phyloP scores from a whole-genome alignment of 1,139 yeast species.

The Diutina neorugosa region DNA sequence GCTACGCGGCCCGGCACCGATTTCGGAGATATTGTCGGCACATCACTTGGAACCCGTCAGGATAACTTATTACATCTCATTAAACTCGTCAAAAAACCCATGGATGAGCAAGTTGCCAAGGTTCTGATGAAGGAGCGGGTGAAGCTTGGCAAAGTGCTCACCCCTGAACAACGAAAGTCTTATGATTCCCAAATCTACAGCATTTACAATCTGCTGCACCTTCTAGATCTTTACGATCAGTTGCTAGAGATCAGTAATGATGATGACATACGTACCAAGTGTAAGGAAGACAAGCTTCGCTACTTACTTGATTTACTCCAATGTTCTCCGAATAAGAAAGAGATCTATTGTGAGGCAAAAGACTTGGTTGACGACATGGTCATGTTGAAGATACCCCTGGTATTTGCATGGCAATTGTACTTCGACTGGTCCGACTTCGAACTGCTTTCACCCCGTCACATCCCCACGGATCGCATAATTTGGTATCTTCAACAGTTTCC shows the following conservation, averaged over 20 bases:
- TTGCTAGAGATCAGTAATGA: conserved; percentile 52
- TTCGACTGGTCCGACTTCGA: conserved; percentile 66
- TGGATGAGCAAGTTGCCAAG: conserved; percentile 21
- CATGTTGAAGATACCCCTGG: conserved; percentile 42
- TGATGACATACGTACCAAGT: conserved; percentile 43
- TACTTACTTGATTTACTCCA: conserved; percentile 41
- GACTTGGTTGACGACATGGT: conserved; percentile 66
- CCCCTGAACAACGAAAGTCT: conserved; percentile 18
- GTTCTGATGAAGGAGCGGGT: conserved; percentile 25
- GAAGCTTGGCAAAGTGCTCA: conserved; percentile 23
- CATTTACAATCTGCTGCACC: conserved; percentile 33
- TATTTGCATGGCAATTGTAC: conserved; percentile 61
- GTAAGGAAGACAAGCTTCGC: conserved; percentile 34
- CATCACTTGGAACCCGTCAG: conserved; percentile 36
- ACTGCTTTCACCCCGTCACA: conserved; percentile 36
- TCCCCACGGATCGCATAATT: conserved; percentile 22
- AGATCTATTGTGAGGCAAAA: conserved; percentile 29
- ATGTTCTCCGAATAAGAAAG: conserved; percentile 26
- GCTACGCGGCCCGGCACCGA: conserved; percentile 52
- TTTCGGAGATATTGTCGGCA: conserved; percentile 45
- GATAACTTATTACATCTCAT: conserved; percentile 40
- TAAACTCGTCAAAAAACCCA: conserved; percentile 28
- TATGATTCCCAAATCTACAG: conserved; percentile 38
- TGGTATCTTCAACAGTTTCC: conserved; percentile 48
- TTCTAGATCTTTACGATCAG: conserved; percentile 41